phyloP scores from a whole-genome alignment of 2,329 filamentous ascomycete species.

The Sporothrix sp. region DNA sequence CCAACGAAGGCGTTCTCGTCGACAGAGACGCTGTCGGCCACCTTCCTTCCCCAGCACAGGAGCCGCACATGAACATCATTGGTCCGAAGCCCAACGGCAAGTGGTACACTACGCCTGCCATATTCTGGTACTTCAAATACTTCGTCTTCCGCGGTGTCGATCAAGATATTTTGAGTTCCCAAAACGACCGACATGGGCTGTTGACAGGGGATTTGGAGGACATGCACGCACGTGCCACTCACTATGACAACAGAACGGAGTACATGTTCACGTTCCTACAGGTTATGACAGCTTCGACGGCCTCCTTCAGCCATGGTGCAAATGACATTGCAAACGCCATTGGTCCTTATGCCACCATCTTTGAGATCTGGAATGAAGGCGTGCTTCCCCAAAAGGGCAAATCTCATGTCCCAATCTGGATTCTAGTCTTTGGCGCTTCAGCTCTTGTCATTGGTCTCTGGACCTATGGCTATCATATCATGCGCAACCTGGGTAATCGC shows the following conservation, averaged over 20 bases:
- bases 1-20: not conserved
- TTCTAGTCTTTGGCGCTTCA: slow-evolving; percentile 34
- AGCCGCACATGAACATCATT: slow-evolving; percentile 20
- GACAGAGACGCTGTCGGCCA: not conserved
- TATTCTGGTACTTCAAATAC: slow-evolving; percentile 37
- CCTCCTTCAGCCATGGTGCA: slow-evolving; percentile 56
- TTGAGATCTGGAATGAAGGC: slow-evolving; percentile 46
- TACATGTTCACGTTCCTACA: slow-evolving; percentile 52
- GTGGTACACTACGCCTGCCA: slow-evolving; percentile 33
- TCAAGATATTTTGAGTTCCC: slow-evolving; percentile 30
- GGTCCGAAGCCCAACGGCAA: slow-evolving; percentile 33
- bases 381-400: slow-evolving; percentile 31
- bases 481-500: slow-evolving; percentile 48
- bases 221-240: slow-evolving; percentile 46
- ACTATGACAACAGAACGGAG: slow-evolving; percentile 54
- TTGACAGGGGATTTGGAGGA: slow-evolving; percentile 44
- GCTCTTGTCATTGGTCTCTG: slow-evolving; percentile 42
- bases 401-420: slow-evolving; percentile 48
- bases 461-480: slow-evolving; percentile 56
- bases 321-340: slow-evolving; percentile 57
- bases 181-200: slow-evolving; percentile 28
- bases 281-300: slow-evolving; percentile 50
- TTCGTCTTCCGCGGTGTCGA: slow-evolving; percentile 39
- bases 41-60: not conserved
- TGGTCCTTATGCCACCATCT: slow-evolving; percentile 54